phyloP scores from a whole-genome alignment of 2,329 filamentous ascomycete species.

The Seiridium unicorne region DNA sequence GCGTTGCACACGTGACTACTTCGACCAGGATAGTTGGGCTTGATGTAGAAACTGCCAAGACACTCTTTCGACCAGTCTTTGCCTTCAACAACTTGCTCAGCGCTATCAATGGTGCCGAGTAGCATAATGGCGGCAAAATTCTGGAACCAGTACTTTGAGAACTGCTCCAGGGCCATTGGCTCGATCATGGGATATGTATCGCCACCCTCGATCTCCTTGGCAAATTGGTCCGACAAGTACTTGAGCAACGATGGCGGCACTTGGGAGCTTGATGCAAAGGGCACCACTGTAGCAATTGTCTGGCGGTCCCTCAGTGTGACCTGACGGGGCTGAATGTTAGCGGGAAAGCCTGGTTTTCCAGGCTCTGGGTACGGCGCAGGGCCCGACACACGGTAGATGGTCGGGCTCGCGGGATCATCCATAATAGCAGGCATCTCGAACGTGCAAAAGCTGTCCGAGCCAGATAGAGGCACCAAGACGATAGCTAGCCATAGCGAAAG shows the following conservation, averaged over 20 bases:
- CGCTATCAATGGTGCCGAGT: conserved; percentile 67
- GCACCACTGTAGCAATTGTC: conserved; percentile 79
- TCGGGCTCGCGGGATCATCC: conserved; percentile 70
- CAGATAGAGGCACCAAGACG: neutral
- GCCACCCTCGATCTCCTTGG: conserved; percentile 87
- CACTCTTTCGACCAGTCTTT: conserved; percentile 79
- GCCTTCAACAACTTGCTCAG: conserved; percentile 56
- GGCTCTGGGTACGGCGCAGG: conserved; percentile 63
- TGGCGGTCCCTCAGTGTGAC: conserved; percentile 82
- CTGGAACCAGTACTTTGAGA: conserved; percentile 85
- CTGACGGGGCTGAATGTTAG: conserved; percentile 68
- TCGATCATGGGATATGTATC: conserved; percentile 91
- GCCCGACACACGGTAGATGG: conserved; percentile 69
- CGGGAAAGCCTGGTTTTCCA: conserved; percentile 61
- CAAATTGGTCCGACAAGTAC: conserved; percentile 81
- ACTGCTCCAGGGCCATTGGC: conserved; percentile 69
- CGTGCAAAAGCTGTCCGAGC: conserved; percentile 5
- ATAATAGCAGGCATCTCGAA: conserved; percentile 72
- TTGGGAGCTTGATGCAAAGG: conserved; percentile 73
- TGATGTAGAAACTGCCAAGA: conserved; percentile 89
- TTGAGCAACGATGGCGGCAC: conserved; percentile 73
- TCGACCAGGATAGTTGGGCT: conserved; percentile 88
- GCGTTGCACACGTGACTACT: conserved; percentile 91
- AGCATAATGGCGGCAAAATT: conserved; percentile 89
- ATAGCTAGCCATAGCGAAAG: neutral